Evolutionary conservation across 1,284 basidiomycete genomes (phyloP).

Genomic region (Cerrena zonata): DNA sequence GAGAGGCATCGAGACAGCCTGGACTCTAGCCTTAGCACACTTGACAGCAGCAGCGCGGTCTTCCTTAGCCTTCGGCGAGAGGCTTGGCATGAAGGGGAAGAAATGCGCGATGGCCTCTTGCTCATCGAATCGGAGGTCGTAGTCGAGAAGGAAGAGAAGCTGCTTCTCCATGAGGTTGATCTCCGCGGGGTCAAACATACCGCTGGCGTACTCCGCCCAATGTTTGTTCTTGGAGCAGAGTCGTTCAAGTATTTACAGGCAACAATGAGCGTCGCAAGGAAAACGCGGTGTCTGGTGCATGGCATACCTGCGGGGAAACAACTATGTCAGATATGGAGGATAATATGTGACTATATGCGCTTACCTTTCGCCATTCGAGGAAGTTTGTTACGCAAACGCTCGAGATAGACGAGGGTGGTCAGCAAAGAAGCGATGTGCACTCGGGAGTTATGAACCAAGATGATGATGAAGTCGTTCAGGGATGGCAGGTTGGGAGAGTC

Average conservation of each 20-base stretch:
- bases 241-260: constrained; percentile 98
- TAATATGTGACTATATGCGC: constrained; percentile 12
- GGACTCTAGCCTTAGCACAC: constrained; percentile 53
- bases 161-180: constrained; percentile 98
- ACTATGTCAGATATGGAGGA: constrained; percentile 5
- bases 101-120: constrained; percentile 62
- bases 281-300: constrained; percentile 90
- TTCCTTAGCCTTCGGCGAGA: constrained; percentile 34
- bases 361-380: constrained; percentile 83
- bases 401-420: constrained; percentile 88
- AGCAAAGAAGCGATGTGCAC: constrained; percentile 90
- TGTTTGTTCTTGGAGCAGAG: constrained; percentile 91
- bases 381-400: constrained; percentile 77
- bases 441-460: constrained; percentile 80
- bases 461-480: constrained; percentile 83
- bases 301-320: constrained; percentile 58
- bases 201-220: constrained; percentile 75
- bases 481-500: constrained; percentile 48
- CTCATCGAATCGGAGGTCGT: constrained; percentile 83
- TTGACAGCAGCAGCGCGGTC: constrained; percentile 51
- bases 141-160: constrained; percentile 82
- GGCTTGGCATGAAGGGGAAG: constrained; percentile 50
- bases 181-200: constrained; percentile 69
- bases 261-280: constrained; percentile 91
- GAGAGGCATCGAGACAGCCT: constrained; percentile 33